Base-by-base conservation (phyloP, 257 asterid species). In the Plectranthus barbatus region DNA sequence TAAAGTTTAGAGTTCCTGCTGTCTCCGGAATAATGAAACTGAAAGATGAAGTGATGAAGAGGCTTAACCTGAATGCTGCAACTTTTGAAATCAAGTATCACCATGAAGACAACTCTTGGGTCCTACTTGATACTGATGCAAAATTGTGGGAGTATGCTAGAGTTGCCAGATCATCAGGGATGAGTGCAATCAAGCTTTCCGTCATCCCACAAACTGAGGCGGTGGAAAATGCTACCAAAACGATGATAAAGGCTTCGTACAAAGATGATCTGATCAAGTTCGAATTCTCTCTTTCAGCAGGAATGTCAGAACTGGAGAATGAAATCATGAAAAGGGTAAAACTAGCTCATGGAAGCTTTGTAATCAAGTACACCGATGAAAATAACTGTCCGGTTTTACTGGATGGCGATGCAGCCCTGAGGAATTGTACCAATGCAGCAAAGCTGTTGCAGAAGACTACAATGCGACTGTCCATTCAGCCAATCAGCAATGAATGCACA, bases 231-330 rank as follows among this genome's bases (percentile, higher is more conserved):
- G 34, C 56, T 7, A 9, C 17, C 6, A 50, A 50, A 74, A 57
- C 79, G 17, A 82, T 78, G 7, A 66, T 77, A 14, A 79, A 82
- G 68, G 88, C 85, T 20, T 64, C 75, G 0, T 72, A 79, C 11
- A 57, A 71, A 62, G 85, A 79, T 55, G 80, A 79, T 60, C 69
- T 79, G 20, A 69, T 82, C 11, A 77, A 82, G 70, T 82, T 82
- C 62, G 70, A 79, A 29, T 75, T 82, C 5, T 15, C 53, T 42
- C 7, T 47, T 57, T 49, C 52, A 23, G 69, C 83, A 1, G 66
- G 80, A 13, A 67, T 72, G 34, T 54, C 39, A 45, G 69, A 52
- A 23, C 56, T 82, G 51, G 70, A 61, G 70, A 79, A 82, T 67
- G 83, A 79, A 67, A 74, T 79, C 23, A 77, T 70, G 11, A 79